Base-by-base conservation (phyloP, 176 grass and related monocot species). In the Dendrocalamus sinicus region DNA sequence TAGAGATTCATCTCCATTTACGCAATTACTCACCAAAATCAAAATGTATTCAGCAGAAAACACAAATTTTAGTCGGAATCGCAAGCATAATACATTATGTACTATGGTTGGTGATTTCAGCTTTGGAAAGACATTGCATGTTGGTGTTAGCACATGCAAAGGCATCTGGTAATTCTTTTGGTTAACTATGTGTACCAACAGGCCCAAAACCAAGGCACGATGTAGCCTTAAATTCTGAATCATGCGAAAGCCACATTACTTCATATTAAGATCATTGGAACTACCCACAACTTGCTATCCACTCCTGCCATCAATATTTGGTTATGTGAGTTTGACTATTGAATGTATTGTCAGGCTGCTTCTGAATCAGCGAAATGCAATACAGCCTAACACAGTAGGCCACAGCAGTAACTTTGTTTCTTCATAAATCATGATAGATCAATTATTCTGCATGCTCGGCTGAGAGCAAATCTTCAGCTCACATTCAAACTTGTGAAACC, bases 341-440 rank as follows among this genome's bases (percentile, higher is more conserved):
- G 23, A 65, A 89, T 80, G 48, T 32, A 85, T 50, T 81, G 22
- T 7, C 35, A 52, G 22, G 23, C 17, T 64, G 76, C 54, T 76
- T 61, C 51, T 41, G 32, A 23, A 68, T 75, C 23, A 64, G 43
- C 8, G 16, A 76, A 70, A 57, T 16, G 23, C 40, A 75, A 73
- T 51, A 81, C 52, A 76, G 37, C 16, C 44, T 48, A 62, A 69
- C 43, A n/a, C 23, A 24, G 37, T 50, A 86, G 45, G 8, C 70
- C 70, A 76, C 66, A 23, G 53, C n/a, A 82, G 64, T 64, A 89
- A 79, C n/a, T 64, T 80, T 19, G 15, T 76, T 70, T 75, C 39
- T 67, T 35, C 68, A 35, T 83, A 41, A 73, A 48, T 67, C 73
- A 57, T 76, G 80, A 19, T 44, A 9, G 16, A 76, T 47, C 63